phyloP scores from a whole-genome alignment of 352 stramenopile species.

The Phytophthora vignae region DNA sequence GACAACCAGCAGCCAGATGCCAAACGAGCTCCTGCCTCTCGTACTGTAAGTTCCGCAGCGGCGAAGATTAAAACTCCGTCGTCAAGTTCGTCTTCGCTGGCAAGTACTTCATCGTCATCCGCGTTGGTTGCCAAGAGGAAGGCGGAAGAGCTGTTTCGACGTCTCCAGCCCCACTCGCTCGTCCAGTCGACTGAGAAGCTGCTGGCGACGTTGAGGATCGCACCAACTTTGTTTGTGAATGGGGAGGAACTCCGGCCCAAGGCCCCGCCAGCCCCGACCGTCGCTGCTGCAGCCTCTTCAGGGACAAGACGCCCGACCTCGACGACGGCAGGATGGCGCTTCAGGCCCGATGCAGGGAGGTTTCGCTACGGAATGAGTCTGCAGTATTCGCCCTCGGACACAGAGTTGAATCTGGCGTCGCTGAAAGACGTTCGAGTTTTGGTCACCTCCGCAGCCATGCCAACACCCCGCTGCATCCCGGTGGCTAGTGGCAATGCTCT shows the following conservation, averaged over 20 bases:
- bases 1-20: slow-evolving; percentile 2
- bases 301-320: neutral
- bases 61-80: slow-evolving; percentile 8
- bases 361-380: slow-evolving; percentile 51
- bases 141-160: slow-evolving; percentile 59
- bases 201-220: slow-evolving; percentile 37
- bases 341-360: slow-evolving; percentile 32
- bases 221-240: slow-evolving; percentile 49
- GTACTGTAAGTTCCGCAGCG: neutral
- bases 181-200: slow-evolving; percentile 65
- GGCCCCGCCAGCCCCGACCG: slow-evolving; percentile 16
- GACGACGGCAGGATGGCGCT: slow-evolving; percentile 21
- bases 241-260: slow-evolving; percentile 36
- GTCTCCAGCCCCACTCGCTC: slow-evolving; percentile 61
- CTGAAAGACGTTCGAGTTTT: slow-evolving; percentile 38
- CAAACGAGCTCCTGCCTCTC: neutral
- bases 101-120: neutral
- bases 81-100: slow-evolving; percentile 5
- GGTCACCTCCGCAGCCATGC: slow-evolving; percentile 17
- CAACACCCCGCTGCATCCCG: slow-evolving; percentile 17
- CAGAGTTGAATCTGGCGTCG: slow-evolving; percentile 37
- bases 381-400: slow-evolving; percentile 34
- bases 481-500: slow-evolving; percentile 23
- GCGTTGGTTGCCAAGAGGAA: slow-evolving; percentile 39
- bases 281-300: slow-evolving; percentile 21